These are phyloP conservation scores for Trichophyton equinum DNA, from an alignment of 2,329 filamentous ascomycete genomes.

Conservation along the genomic window DNA sequence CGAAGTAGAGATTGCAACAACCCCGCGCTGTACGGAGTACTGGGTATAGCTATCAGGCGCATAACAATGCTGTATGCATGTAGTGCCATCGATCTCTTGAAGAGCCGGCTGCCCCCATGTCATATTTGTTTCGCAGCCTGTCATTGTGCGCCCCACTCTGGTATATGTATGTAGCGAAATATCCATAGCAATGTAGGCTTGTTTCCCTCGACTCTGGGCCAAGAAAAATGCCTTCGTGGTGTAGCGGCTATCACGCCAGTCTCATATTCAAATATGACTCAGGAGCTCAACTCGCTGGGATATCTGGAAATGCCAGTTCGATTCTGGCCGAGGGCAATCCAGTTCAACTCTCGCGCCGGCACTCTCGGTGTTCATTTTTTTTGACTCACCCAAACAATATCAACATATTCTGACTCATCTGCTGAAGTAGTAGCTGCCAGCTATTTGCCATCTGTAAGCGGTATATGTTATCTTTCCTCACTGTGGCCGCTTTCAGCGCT, in stretches of 20 bases:
- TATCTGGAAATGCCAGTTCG: constrained; percentile 4
- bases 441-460: background rate
- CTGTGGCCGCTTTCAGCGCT: background rate
- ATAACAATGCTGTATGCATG: background rate
- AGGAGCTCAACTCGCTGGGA: background rate
- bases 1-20: background rate
- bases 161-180: background rate
- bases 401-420: background rate
- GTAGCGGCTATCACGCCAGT: constrained; percentile 5
- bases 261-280: constrained; percentile 1
- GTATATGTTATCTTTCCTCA: background rate
- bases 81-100: background rate
- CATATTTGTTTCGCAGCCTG: background rate
- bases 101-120: background rate
- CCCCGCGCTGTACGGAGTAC: background rate
- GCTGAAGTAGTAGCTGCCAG: background rate
- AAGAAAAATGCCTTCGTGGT: constrained; percentile 1
- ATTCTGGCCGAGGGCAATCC: constrained; percentile 1
- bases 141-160: background rate
- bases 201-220: background rate
- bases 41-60: background rate
- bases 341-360: background rate
- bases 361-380: background rate
- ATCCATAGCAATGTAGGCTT: background rate
- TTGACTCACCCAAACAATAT: background rate